Conservation (phyloP, 2,329 filamentous ascomycete genomes). For the Chrysoporthe deuterocubensis region DNA sequence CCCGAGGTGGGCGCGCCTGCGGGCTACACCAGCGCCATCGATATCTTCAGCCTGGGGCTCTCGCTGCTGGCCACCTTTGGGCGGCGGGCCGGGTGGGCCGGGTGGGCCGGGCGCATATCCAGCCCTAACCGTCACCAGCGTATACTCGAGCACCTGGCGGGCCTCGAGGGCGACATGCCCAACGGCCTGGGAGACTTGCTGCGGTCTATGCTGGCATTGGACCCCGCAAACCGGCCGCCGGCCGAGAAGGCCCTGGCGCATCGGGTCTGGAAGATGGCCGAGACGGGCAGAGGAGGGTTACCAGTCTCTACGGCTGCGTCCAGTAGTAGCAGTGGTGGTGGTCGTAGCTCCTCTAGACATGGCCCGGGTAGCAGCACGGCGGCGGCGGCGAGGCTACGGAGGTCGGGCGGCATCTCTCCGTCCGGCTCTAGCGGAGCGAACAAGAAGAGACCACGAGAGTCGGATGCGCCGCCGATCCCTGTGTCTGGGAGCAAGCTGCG, state of each 20-base stretch:
- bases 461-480: background rate
- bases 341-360: background rate
- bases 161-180: constrained; percentile 1
- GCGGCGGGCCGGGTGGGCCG: too few relatives aligned
- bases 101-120: background rate
- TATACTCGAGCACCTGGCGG: constrained; percentile 4
- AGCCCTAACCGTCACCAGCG: background rate
- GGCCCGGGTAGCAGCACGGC: too few relatives aligned
- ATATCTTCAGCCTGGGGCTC: constrained; percentile 16
- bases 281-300: too few relatives aligned
- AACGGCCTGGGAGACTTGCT: background rate
- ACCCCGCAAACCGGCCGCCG: constrained; percentile 1
- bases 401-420: background rate
- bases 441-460: background rate
- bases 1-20: background rate
- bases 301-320: background rate
- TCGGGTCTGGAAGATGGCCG: background rate
- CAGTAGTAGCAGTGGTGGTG: too few relatives aligned
- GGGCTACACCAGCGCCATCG: constrained; percentile 12
- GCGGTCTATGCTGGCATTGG: constrained; percentile 13
- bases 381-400: background rate
- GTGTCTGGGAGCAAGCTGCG: background rate
- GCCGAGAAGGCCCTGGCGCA: constrained; percentile 4
- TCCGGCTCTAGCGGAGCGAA: background rate
- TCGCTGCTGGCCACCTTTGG: constrained; percentile 11